Base-by-base conservation (phyloP, 1,284 basidiomycete genomes). In the Paramarasmius palmivorus region DNA sequence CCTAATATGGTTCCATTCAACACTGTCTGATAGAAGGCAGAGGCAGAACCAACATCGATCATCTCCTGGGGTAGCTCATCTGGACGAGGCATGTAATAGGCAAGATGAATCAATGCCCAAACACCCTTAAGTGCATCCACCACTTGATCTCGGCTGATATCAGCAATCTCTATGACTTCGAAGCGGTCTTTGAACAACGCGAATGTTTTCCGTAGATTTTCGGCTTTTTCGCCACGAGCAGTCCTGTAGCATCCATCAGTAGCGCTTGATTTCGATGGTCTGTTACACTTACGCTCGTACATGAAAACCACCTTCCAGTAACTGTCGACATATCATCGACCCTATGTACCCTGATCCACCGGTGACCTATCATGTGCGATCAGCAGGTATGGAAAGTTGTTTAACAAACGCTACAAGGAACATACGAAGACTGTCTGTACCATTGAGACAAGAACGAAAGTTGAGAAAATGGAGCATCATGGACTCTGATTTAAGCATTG, bases 321-420 rank as follows among this genome's bases (percentile, higher is more conserved):
- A 58, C 39, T 60, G 57, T 14, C 49, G 38, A 26, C 62, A 56
- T 14, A 65, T 57, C 39, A 63, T 61, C 9, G 64, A 59, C 15
- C 61, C 64, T 17, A 65, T 35, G 36, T 62, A 65, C n/a, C 63
- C 63, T 17, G 64, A 61, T 17, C 59, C 61, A 35, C 63, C 64
- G 19, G 64, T 65, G 22, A 65, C 61, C 64, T 65, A 41, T 26
- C 4, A 47, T n/a, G n/a, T n/a, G n/a, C 19, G 49, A 40, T 14
- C 10, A 40, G 9, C 10, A 19, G 9, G 19, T 9, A 17, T 10
- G 17, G 22, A 22, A 17, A 40, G 39, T 32, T 32, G 29, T 6
- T 32, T 12, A 32, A 12, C 29, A 12, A 32, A n/a, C n/a, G n/a
- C n/a, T n/a, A n/a, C n/a, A n/a, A n/a, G n/a, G n/a, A n/a, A 32